phyloP scores from a whole-genome alignment of 2,329 filamentous ascomycete species.

The Trichophyton verrucosum region DNA sequence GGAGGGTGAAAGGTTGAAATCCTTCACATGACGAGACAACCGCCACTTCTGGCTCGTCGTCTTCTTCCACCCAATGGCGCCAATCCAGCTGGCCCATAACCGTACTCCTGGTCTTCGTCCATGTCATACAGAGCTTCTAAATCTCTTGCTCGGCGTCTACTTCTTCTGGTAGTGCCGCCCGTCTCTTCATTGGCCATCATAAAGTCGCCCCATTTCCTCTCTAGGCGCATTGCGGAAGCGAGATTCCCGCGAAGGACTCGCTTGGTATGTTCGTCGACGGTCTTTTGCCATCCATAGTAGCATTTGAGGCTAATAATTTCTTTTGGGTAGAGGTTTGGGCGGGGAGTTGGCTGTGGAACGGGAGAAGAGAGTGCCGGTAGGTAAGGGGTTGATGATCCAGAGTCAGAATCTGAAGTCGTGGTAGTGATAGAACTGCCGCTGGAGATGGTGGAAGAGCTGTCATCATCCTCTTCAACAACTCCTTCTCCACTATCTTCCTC shows the following conservation, averaged over 20 bases:
- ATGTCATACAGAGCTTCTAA: constrained; percentile 68
- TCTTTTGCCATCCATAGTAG: constrained; percentile 91
- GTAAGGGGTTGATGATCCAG: neutral
- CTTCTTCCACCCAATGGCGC: constrained; percentile 39
- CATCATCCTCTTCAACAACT: neutral
- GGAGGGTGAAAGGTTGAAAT: neutral
- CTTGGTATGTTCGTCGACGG: constrained; percentile 85
- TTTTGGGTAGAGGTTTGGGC: constrained; percentile 48
- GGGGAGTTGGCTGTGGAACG: neutral
- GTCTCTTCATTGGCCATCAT: constrained; percentile 80
- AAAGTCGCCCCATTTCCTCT: constrained; percentile 84
- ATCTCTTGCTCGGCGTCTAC: constrained; percentile 66
- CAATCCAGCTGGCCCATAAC: constrained; percentile 23
- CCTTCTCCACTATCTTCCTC: neutral
- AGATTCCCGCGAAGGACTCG: constrained; percentile 69
- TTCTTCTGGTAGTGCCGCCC: constrained; percentile 46
- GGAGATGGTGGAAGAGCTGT: neutral
- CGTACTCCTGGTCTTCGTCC: constrained; percentile 47
- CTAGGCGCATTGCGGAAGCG: constrained; percentile 60
- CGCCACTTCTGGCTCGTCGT: constrained; percentile 51
- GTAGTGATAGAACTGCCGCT: constrained; percentile 2
- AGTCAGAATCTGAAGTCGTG: neutral
- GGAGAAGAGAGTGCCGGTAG: neutral
- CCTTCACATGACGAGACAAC: constrained; percentile 53
- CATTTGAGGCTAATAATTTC: constrained; percentile 81